Evolutionary conservation across 2,329 filamentous ascomycete species (phyloP).

Genomic region (Pezicula carpinea): DNA sequence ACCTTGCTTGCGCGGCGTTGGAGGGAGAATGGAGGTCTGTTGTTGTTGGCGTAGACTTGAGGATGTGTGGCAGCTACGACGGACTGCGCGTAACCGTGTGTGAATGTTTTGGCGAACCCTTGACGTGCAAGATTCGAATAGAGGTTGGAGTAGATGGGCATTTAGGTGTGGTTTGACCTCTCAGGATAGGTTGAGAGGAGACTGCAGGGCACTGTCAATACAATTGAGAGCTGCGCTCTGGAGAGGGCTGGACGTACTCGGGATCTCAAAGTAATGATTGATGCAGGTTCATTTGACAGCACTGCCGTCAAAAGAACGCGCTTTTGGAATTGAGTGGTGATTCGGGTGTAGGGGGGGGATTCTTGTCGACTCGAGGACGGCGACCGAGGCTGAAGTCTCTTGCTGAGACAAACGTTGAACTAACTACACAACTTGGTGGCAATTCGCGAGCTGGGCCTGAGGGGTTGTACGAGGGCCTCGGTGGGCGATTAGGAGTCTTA

Average conservation of each 20-base stretch:
- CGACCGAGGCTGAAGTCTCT: conserved; percentile 7
- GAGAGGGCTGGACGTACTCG: conserved; percentile 12
- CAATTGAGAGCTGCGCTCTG: conserved; percentile 10
- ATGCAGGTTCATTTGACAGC: conserved; percentile 99
- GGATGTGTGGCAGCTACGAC: conserved; percentile 90
- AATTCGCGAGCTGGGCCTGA: background rate
- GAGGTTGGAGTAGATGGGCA: conserved; percentile 70
- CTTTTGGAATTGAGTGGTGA: conserved; percentile 35
- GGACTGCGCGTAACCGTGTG: conserved; percentile 96
- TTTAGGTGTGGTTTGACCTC: conserved; percentile 74
- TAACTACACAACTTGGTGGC: conserved; percentile 3
- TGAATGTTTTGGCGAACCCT: conserved; percentile 94
- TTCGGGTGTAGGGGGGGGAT: conserved; percentile 6
- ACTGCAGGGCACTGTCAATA: conserved; percentile 11
- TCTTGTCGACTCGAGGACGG: conserved; percentile 14
- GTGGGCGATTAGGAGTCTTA: conserved; percentile 6
- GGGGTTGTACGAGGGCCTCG: background rate
- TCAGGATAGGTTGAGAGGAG: conserved; percentile 44
- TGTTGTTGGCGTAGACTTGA: conserved; percentile 72
- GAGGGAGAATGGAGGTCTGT: conserved; percentile 57
- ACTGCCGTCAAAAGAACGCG: conserved; percentile 90
- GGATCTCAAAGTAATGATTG: conserved; percentile 23
- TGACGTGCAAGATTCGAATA: conserved; percentile 87
- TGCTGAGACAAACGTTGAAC: background rate
- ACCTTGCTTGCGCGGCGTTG: conserved; percentile 44